Evolutionary conservation across 768 basidiomycete species (phyloP).

Genomic region (Collybia nuda): DNA sequence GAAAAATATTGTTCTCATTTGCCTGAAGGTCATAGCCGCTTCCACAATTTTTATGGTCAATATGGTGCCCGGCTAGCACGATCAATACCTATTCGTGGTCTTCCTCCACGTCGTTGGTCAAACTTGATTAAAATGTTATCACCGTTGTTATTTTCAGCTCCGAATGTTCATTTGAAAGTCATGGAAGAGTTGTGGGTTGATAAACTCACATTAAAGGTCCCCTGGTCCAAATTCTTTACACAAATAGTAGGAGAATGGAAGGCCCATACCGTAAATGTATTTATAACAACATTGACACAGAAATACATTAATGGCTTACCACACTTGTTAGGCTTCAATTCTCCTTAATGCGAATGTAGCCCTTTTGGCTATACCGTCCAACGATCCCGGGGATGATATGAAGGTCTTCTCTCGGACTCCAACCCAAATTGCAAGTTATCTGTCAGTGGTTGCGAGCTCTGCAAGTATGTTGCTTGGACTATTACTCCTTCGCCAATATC

Average conservation of each 20-base stretch:
- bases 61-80: slow-evolving; percentile 38
- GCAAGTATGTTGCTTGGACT: slow-evolving; percentile 43
- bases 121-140: slow-evolving; percentile 31
- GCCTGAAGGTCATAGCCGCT: slow-evolving; percentile 19
- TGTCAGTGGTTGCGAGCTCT: slow-evolving; percentile 40
- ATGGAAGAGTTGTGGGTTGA: slow-evolving; percentile 51
- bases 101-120: slow-evolving; percentile 19
- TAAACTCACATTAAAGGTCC: no score
- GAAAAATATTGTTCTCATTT: background rate
- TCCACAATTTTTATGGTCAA: slow-evolving; percentile 43
- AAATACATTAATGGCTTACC: no score
- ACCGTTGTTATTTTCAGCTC: slow-evolving; percentile 42
- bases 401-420: slow-evolving; percentile 21
- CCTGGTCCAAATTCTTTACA: no score
- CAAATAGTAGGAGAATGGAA: slow-evolving; percentile 39
- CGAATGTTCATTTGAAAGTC: slow-evolving; percentile 36
- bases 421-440: slow-evolving; percentile 40
- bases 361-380: slow-evolving; percentile 45
- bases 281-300: slow-evolving; percentile 7
- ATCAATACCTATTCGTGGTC: slow-evolving; percentile 26
- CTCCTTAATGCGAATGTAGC: slow-evolving; percentile 48
- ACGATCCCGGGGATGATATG: slow-evolving; percentile 34
- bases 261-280: slow-evolving; percentile 42
- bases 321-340: slow-evolving; percentile 39
- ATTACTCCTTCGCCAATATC: slow-evolving; percentile 41